Conservation (phyloP, 2,329 filamentous ascomycete genomes). For the Huntiella bhutanensis region DNA sequence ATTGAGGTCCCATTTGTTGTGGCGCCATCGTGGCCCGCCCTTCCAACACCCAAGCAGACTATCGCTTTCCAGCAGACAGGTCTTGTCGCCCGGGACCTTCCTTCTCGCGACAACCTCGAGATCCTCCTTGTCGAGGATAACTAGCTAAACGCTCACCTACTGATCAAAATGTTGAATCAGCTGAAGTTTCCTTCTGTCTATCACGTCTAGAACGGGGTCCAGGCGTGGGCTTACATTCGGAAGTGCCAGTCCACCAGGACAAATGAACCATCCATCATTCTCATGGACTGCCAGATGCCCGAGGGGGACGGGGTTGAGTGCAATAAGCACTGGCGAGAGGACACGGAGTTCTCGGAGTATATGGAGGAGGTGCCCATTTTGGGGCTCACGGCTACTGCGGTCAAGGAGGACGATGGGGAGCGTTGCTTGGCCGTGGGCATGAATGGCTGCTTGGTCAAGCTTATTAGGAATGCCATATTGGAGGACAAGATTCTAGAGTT, state of each 20-base stretch:
- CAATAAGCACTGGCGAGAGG: conserved; percentile 34
- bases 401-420: conserved; percentile 50
- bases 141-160: conserved; percentile 11
- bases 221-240: conserved; percentile 57
- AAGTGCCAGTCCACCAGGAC: conserved; percentile 31
- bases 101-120: conserved; percentile 36
- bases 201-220: conserved; percentile 49
- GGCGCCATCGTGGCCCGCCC: not conserved
- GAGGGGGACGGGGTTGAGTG: conserved; percentile 63
- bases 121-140: conserved; percentile 72
- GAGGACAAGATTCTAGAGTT: conserved; percentile 4
- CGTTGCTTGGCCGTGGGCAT: conserved; percentile 57
- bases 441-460: conserved; percentile 57
- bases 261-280: conserved; percentile 50
- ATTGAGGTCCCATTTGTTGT: conserved; percentile 53
- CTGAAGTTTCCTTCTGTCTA: conserved; percentile 9
- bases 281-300: conserved; percentile 64
- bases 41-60: not conserved
- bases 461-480: conserved; percentile 33
- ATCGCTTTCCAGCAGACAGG: not conserved
- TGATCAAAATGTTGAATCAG: conserved; percentile 13
- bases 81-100: not conserved
- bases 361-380: conserved; percentile 51
- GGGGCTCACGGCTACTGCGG: conserved; percentile 66
- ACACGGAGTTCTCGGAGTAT: conserved; percentile 17